Conservation (phyloP, 345 rosid species). For the Gossypium herbaceum region DNA sequence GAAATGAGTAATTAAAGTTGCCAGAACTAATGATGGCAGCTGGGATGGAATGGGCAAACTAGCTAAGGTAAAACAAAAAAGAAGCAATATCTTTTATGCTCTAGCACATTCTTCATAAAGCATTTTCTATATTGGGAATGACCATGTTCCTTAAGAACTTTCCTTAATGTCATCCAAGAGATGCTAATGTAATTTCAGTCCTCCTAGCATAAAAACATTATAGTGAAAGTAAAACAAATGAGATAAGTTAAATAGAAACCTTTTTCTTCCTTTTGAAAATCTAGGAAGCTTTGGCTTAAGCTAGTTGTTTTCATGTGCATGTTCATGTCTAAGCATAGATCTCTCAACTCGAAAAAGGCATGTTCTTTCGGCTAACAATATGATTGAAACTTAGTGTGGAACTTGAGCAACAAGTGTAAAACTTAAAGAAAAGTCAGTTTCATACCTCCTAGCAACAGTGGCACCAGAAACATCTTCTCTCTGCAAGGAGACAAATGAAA, state of each 20-base stretch:
- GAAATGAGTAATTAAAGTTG: background rate
- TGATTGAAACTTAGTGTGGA: background rate
- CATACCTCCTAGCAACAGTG: slow-evolving; percentile 36
- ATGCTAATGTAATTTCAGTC: background rate
- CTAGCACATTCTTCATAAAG: background rate
- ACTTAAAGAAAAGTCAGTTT: background rate
- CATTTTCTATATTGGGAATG: background rate
- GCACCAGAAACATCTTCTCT: slow-evolving; percentile 27
- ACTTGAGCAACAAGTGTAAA: background rate
- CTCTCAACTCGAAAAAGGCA: background rate
- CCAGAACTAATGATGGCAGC: background rate
- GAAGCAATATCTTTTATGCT: background rate
- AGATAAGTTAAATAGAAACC: background rate
- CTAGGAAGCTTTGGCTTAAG: background rate
- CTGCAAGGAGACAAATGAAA: slow-evolving; percentile 24
- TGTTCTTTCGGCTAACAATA: background rate
- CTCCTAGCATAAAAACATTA: background rate
- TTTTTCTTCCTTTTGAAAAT: background rate
- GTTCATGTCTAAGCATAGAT: slow-evolving; percentile 7
- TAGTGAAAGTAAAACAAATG: background rate
- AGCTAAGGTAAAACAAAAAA: background rate
- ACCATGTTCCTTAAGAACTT: background rate
- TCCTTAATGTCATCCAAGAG: background rate
- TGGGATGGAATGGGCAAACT: background rate
- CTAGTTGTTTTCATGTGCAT: background rate